Evolutionary conservation across 1,139 yeast species (phyloP).

Genomic region (Debaryomyces udenii): DNA sequence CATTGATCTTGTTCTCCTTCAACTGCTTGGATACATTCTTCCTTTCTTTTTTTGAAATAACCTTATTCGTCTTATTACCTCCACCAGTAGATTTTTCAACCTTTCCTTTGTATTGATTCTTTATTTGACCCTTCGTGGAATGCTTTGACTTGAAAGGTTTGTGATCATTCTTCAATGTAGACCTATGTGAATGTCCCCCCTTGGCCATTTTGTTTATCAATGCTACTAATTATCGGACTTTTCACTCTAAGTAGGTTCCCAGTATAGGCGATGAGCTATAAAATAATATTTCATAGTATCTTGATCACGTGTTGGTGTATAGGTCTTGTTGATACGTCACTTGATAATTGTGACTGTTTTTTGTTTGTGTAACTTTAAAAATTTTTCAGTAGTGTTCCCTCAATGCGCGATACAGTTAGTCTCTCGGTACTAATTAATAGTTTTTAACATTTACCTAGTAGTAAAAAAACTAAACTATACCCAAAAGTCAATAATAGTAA

Average conservation of each 20-base stretch:
- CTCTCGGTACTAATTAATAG: constrained; percentile 2
- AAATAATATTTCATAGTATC: no score
- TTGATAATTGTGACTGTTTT: no score
- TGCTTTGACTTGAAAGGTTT: constrained; percentile 91
- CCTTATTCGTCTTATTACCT: constrained; percentile 44
- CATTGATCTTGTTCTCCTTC: constrained; percentile 69
- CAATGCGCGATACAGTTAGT: constrained; percentile 6
- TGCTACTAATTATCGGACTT: constrained; percentile 1
- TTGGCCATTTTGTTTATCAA: constrained; percentile 48
- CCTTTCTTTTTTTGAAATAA: constrained; percentile 68
- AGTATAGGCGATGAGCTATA: background rate
- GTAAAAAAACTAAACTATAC: background rate
- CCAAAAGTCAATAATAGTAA: constrained; percentile 9
- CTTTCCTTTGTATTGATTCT: constrained; percentile 81
- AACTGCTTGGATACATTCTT: constrained; percentile 79
- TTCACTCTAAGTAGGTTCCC: background rate
- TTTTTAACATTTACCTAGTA: constrained; percentile 4
- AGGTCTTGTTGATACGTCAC: background rate
- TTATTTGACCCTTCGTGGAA: constrained; percentile 86
- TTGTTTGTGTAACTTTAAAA: constrained; percentile 13
- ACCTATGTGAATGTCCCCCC: constrained; percentile 76
- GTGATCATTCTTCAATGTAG: constrained; percentile 80
- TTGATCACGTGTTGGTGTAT: background rate
- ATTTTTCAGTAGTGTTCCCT: constrained; percentile 14
- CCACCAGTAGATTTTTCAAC: constrained; percentile 60